Conservation (phyloP, 2,329 filamentous ascomycete genomes). For the Botryosphaeria agaves region DNA sequence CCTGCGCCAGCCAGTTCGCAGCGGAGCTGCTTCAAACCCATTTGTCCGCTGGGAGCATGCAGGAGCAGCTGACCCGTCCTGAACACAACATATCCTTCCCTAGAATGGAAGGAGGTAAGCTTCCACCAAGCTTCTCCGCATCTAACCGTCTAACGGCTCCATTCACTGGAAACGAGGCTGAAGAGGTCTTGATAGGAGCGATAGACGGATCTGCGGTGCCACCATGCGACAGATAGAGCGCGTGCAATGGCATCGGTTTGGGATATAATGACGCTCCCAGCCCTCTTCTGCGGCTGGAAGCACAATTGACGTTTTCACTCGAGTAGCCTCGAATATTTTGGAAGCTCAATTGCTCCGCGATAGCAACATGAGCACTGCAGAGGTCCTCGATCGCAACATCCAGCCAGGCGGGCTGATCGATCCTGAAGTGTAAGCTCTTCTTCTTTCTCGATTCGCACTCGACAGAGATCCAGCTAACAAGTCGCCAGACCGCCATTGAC, state of each 20-base stretch:
- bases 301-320: background rate
- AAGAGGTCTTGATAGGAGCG: background rate
- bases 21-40: too few species aligned
- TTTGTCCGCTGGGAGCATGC: too few species aligned
- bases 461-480: conserved; percentile 1
- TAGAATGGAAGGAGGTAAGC: conserved; percentile 3
- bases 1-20: too few species aligned
- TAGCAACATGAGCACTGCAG: conserved; percentile 9
- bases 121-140: conserved; percentile 4
- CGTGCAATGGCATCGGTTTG: conserved; percentile 1
- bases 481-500: conserved; percentile 11
- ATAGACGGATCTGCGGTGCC: too few species aligned
- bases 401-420: conserved; percentile 15
- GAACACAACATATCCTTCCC: too few species aligned
- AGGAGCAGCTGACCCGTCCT: too few species aligned
- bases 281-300: background rate
- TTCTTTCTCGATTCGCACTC: background rate
- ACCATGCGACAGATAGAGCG: background rate
- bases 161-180: background rate
- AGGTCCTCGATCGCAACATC: conserved; percentile 15
- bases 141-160: background rate
- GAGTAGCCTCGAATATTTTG: background rate
- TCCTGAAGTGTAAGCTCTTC: conserved; percentile 10
- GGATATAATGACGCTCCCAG: conserved; percentile 2
- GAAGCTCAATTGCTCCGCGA: conserved; percentile 1